phyloP scores from a whole-genome alignment of 306 rosid species.

The Fagus crenata region DNA sequence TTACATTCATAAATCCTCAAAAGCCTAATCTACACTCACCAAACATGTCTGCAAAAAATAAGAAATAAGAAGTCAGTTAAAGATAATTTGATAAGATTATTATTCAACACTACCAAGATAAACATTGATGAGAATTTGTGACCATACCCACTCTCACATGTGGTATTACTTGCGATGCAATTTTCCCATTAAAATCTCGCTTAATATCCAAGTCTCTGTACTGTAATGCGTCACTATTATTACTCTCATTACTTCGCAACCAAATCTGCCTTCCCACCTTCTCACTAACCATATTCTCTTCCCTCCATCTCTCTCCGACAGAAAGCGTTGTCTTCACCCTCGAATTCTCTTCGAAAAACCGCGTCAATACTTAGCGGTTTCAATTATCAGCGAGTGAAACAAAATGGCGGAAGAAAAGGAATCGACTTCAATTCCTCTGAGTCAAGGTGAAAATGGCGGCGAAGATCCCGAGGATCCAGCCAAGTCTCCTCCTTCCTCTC shows the following conservation, averaged over 20 bases:
- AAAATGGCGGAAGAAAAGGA: slow-evolving; percentile 80
- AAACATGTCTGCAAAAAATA: too few relatives aligned
- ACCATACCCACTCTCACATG: not conserved
- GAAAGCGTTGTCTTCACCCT: not conserved
- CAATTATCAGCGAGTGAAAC: slow-evolving; percentile 8
- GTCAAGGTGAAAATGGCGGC: slow-evolving; percentile 69
- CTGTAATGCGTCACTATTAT: not conserved
- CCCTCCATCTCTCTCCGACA: not conserved
- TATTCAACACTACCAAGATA: not conserved
- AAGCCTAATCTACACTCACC: too few relatives aligned
- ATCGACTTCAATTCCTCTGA: slow-evolving; percentile 74
- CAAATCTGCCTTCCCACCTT: not conserved
- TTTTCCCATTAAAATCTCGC: not conserved
- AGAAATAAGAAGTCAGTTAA: too few relatives aligned
- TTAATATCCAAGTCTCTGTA: not conserved
- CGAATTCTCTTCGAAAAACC: not conserved
- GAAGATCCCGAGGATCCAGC: slow-evolving; percentile 89
- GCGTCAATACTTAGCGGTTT: not conserved
- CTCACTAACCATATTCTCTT: not conserved
- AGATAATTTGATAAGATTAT: too few relatives aligned
- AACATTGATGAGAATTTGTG: not conserved
- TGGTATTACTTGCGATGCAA: not conserved
- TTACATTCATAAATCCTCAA: too few relatives aligned
- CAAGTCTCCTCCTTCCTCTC: slow-evolving; percentile 69
- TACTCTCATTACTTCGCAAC: not conserved